Percentiles rank a stretch among this genome's conserved stretches.
Evolutionary conservation across 148 eudicot genomes (phyloP).

Genomic region (Persicaria maculosa): DNA sequence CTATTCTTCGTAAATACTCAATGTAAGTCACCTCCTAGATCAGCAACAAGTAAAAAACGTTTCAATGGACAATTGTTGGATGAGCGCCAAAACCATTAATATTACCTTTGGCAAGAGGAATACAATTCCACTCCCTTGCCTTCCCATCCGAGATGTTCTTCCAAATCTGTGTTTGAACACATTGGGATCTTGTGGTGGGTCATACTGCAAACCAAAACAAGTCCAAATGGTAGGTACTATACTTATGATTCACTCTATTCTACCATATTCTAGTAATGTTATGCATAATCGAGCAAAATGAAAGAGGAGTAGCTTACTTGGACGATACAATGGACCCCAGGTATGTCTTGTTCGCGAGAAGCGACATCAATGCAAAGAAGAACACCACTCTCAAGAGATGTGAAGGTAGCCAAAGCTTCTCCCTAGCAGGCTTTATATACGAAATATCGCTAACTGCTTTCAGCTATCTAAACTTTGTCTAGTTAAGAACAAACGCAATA

Average conservation of each 20-base stretch:
- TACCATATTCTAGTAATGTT: no score
- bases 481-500: background rate
- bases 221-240: background rate
- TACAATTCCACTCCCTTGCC: conserved; percentile 68
- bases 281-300: background rate
- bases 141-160: conserved; percentile 89
- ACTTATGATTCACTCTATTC: no score
- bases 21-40: conserved; percentile 76
- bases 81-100: background rate
- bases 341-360: conserved; percentile 96
- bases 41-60: background rate
- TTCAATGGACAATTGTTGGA: background rate
- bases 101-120: conserved; percentile 82
- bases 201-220: conserved; percentile 55
- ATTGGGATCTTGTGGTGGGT: conserved; percentile 94
- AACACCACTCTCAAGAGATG: conserved; percentile 59
- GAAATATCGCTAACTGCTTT: conserved; percentile 8
- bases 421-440: conserved; percentile 54
- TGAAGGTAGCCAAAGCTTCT: conserved; percentile 77
- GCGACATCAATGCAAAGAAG: conserved; percentile 99
- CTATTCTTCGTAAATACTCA: conserved; percentile 53
- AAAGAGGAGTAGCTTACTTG: conserved; percentile 41
- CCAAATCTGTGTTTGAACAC: conserved; percentile 91
- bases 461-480: background rate
- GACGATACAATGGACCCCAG: conserved; percentile 83